phyloP scores from a whole-genome alignment of 2,329 filamentous ascomycete species.

The Arthrobotrys sinensis region DNA sequence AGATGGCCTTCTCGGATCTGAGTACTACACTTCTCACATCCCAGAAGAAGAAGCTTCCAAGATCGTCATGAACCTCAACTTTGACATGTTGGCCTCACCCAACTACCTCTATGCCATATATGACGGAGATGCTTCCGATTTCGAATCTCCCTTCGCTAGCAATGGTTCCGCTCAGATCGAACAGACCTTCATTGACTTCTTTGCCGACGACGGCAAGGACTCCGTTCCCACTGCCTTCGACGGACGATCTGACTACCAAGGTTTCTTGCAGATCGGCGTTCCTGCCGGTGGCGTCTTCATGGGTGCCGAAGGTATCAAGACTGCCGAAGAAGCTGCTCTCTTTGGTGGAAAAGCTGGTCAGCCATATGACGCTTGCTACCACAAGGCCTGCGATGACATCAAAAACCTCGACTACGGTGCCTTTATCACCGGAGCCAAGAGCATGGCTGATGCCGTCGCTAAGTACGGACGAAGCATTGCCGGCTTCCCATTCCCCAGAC shows the following conservation, averaged over 20 bases:
- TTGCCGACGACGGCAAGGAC: constrained; percentile 68
- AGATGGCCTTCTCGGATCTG: constrained; percentile 74
- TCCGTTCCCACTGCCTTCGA: constrained; percentile 72
- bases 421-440: constrained; percentile 67
- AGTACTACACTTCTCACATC: constrained; percentile 73
- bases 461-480: constrained; percentile 78
- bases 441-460: constrained; percentile 80
- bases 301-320: constrained; percentile 75
- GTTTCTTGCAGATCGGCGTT: constrained; percentile 73
- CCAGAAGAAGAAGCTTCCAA: constrained; percentile 72
- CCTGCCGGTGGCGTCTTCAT: constrained; percentile 75
- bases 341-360: constrained; percentile 73
- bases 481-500: constrained; percentile 72
- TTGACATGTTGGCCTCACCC: constrained; percentile 79
- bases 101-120: constrained; percentile 70
- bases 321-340: constrained; percentile 70
- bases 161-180: constrained; percentile 73
- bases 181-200: constrained; percentile 72
- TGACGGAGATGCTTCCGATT: constrained; percentile 74
- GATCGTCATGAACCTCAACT: constrained; percentile 79
- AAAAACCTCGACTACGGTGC: constrained; percentile 61
- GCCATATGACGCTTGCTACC: constrained; percentile 60
- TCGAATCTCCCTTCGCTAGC: constrained; percentile 71
- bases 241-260: constrained; percentile 75
- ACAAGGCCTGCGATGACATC: constrained; percentile 54